A percentile compares a stretch with the other conserved stretches of the same genome.
Evolutionary conservation across 352 stramenopile genomes (phyloP).

Genomic region (Phytophthora sp.): DNA sequence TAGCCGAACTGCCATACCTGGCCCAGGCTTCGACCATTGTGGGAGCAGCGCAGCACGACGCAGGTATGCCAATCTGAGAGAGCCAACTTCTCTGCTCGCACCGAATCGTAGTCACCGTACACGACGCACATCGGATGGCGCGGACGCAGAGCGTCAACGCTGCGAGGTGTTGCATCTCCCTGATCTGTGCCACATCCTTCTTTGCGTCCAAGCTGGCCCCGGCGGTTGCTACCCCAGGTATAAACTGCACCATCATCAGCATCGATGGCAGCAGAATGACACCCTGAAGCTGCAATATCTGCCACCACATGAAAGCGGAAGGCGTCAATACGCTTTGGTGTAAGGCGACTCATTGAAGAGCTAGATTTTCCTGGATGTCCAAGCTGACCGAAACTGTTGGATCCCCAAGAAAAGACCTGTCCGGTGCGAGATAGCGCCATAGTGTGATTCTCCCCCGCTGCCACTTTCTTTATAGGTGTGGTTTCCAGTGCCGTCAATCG

Average conservation of each 20-base stretch:
- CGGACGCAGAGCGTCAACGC: slow-evolving; percentile 61
- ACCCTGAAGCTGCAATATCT: slow-evolving; percentile 74
- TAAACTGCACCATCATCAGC: slow-evolving; percentile 51
- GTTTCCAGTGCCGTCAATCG: slow-evolving; percentile 47
- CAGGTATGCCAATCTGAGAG: slow-evolving; percentile 81
- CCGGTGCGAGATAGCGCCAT: slow-evolving; percentile 68
- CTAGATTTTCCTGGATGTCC: slow-evolving; percentile 65
- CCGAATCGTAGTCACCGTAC: slow-evolving; percentile 59
- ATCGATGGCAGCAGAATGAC: slow-evolving; percentile 76
- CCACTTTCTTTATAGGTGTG: slow-evolving; percentile 69
- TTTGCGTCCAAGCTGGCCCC: slow-evolving; percentile 79
- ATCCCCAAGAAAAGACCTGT: slow-evolving; percentile 85
- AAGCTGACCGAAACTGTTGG: slow-evolving; percentile 82
- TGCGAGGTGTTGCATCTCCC: slow-evolving; percentile 53
- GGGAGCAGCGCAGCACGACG: slow-evolving; percentile 62
- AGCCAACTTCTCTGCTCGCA: slow-evolving; percentile 53
- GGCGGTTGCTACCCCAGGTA: slow-evolving; percentile 85
- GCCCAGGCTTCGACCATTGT: slow-evolving; percentile 59
- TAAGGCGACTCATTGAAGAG: slow-evolving; percentile 61
- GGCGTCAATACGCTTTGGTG: slow-evolving; percentile 75
- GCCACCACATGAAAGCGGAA: slow-evolving; percentile 61
- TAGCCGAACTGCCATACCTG: slow-evolving; percentile 87
- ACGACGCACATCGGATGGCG: slow-evolving; percentile 65
- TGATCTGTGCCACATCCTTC: slow-evolving; percentile 78
- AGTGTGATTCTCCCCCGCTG: slow-evolving; percentile 83